Conservation (phyloP, 2,329 filamentous ascomycete genomes). For the Aspergillus sp. region DNA sequence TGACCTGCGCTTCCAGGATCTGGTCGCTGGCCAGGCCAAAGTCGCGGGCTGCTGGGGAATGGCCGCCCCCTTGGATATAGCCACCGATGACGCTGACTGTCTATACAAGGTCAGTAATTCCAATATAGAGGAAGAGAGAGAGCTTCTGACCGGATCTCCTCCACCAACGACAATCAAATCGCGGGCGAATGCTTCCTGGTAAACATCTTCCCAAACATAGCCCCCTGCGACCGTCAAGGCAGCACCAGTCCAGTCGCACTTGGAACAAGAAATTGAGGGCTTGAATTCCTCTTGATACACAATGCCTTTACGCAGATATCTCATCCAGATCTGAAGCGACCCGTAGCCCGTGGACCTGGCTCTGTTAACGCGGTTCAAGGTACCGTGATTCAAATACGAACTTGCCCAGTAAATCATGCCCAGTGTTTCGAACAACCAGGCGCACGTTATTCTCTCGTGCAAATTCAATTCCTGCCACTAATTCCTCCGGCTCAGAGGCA, state of each 20-base stretch:
- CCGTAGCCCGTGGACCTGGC: constrained; percentile 7
- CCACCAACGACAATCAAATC: constrained; percentile 10
- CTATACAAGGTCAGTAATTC: background rate
- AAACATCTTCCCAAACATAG: constrained; percentile 13
- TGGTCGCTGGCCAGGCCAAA: constrained; percentile 11
- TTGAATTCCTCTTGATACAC: background rate
- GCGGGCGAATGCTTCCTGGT: constrained; percentile 8
- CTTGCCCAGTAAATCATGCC: constrained; percentile 11
- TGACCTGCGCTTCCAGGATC: constrained; percentile 6
- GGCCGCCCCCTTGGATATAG: constrained; percentile 12
- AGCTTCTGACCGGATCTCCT: constrained; percentile 2
- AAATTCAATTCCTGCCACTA: constrained; percentile 7
- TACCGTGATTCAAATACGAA: background rate
- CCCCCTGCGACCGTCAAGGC: constrained; percentile 12
- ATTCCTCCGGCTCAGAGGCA: constrained; percentile 8
- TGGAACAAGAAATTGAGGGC: background rate
- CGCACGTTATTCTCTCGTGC: constrained; percentile 8
- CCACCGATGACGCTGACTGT: constrained; percentile 11
- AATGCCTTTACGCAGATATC: constrained; percentile 7
- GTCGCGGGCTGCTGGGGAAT: constrained; percentile 7
- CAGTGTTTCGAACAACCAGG: constrained; percentile 7
- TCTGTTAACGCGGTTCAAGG: background rate
- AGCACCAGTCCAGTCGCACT: constrained; percentile 1
- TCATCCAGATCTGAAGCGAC: constrained; percentile 13
- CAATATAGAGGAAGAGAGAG: too few species aligned